A percentile compares a stretch with the other conserved stretches of the same genome.
Evolutionary conservation across 352 stramenopile genomes (phyloP).

Genomic region (Globisporangium carolinianum): DNA sequence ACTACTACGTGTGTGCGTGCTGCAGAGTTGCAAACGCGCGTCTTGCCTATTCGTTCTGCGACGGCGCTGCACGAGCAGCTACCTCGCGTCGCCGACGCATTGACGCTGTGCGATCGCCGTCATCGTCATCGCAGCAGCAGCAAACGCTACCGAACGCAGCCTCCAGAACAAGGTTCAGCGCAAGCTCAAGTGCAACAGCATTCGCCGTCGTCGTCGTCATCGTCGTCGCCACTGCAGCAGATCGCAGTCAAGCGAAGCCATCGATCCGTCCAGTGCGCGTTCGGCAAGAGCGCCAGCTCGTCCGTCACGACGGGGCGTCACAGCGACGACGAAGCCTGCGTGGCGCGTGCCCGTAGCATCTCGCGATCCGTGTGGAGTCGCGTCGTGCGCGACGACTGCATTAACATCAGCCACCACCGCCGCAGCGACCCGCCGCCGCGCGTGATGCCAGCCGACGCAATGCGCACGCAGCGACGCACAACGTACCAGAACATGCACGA

Average conservation of each 20-base stretch:
- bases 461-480: conserved; percentile 68
- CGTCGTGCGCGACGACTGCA: neutral
- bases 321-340: conserved; percentile 1
- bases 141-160: neutral
- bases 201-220: neutral
- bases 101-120: neutral
- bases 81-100: too few relatives aligned
- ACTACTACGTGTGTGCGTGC: conserved; percentile 13
- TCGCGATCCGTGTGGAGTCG: neutral
- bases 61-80: neutral
- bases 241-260: neutral
- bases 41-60: conserved; percentile 12
- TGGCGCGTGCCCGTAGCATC: neutral
- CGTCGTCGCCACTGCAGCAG: neutral
- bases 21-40: conserved; percentile 12
- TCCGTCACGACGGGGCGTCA: neutral
- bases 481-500: conserved; percentile 87
- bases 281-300: conserved; percentile 3
- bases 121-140: neutral
- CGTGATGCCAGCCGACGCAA: conserved; percentile 63
- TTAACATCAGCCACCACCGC: neutral
- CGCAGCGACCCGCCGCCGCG: neutral
- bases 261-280: neutral
- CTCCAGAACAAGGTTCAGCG: neutral
- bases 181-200: neutral